A percentile compares a stretch with the other conserved stretches of the same genome.
Conservation (phyloP, 169 alveolate genomes). For the Neospora caninum region DNA sequence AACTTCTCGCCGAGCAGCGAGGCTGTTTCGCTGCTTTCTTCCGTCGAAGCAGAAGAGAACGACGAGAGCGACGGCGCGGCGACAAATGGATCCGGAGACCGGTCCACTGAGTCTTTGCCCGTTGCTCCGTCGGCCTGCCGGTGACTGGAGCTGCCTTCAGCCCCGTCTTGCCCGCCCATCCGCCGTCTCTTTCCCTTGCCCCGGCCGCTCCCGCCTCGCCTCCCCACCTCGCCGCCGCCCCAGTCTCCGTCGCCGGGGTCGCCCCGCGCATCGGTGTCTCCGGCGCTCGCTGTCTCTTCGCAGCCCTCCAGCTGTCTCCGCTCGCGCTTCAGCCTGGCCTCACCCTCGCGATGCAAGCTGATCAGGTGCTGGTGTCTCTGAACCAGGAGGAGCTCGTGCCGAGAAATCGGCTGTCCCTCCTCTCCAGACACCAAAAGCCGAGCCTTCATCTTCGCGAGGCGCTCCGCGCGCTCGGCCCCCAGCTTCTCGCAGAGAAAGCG, state of each 20-base stretch:
- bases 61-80: too few species aligned
- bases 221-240: not conserved
- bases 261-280: not conserved
- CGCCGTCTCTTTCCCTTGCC: not conserved
- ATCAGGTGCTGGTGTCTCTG: not conserved
- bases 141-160: too few species aligned
- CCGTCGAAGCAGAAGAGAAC: not conserved
- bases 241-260: not conserved
- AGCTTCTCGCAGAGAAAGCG: not conserved
- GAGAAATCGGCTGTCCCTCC: not conserved
- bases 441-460: not conserved
- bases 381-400: not conserved
- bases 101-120: too few species aligned
- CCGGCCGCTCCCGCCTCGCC: not conserved
- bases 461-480: constrained; percentile 4
- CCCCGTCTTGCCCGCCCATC: too few species aligned
- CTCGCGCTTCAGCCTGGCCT: not conserved
- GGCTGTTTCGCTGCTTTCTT: not conserved
- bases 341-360: not conserved
- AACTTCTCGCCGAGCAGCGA: not conserved
- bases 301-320: not conserved
- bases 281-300: too few species aligned
- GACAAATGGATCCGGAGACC: too few species aligned
- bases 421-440: not conserved
- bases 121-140: too few species aligned